Percentiles rank a stretch among this genome's conserved stretches.
Conservation (phyloP, 2,329 filamentous ascomycete genomes). For the Nemania sp. region DNA sequence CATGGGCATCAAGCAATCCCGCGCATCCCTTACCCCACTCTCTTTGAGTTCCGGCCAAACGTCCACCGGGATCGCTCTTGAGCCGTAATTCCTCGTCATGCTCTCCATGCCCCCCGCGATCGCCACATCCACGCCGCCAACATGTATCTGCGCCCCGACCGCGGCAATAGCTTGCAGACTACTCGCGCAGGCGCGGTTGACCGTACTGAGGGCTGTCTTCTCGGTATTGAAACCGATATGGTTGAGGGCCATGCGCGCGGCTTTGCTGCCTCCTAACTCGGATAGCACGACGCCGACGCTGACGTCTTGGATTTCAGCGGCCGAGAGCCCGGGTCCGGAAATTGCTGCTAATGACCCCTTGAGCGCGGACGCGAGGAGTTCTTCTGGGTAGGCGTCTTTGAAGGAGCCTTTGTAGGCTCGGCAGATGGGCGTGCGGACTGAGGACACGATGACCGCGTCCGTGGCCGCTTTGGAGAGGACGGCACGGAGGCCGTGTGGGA, state of each 20-base stretch:
- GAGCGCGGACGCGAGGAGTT: constrained; percentile 73
- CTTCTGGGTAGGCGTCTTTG: constrained; percentile 87
- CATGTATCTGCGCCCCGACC: constrained; percentile 74
- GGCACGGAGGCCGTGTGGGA: constrained; percentile 69
- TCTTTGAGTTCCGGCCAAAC: constrained; percentile 73
- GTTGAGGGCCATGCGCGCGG: constrained; percentile 86
- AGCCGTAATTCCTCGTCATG: constrained; percentile 91
- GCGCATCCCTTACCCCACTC: constrained; percentile 63
- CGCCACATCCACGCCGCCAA: constrained; percentile 71
- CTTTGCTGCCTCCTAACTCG: constrained; percentile 88
- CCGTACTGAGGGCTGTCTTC: constrained; percentile 78
- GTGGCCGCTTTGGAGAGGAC: constrained; percentile 78
- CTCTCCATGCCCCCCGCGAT: constrained; percentile 93
- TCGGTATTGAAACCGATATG: constrained; percentile 78
- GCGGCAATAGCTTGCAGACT: constrained; percentile 76
- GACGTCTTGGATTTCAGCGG: constrained; percentile 72
- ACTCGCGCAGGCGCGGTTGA: constrained; percentile 84
- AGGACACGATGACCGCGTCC: constrained; percentile 86
- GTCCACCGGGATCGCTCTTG: constrained; percentile 78
- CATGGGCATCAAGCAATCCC: constrained; percentile 94
- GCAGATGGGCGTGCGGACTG: constrained; percentile 86
- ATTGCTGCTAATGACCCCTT: constrained; percentile 70
- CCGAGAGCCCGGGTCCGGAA: constrained; percentile 73
- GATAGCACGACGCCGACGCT: constrained; percentile 87
- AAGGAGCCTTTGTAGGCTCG: constrained; percentile 81